Evolutionary conservation across 805 yeast species (phyloP).

Genomic region (Hanseniaspora opuntiae): DNA sequence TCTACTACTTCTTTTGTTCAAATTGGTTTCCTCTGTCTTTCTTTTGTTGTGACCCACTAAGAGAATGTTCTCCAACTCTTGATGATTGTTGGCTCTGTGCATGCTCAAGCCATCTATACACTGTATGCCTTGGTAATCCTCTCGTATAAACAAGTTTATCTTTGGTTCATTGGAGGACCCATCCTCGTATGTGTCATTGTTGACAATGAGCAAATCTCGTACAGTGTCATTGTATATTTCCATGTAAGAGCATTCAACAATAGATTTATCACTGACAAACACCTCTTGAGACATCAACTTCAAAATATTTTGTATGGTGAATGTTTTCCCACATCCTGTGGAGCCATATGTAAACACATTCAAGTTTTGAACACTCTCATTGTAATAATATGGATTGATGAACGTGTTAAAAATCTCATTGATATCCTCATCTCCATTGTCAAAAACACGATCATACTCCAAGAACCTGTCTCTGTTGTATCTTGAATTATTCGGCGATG

Average conservation of each 20-base stretch:
- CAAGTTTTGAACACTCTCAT: conserved; percentile 34
- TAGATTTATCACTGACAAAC: conserved; percentile 29
- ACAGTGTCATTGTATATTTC: conserved; percentile 89
- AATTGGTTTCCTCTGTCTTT: conserved; percentile 77
- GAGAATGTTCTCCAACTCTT: conserved; percentile 69
- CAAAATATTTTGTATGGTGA: conserved; percentile 58
- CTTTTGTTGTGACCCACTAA: conserved; percentile 59
- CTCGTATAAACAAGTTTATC: conserved; percentile 35
- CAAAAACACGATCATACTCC: conserved; percentile 8
- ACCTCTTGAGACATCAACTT: conserved; percentile 59
- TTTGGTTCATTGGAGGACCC: neutral
- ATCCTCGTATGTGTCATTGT: neutral
- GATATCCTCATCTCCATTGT: neutral
- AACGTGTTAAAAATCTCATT: neutral
- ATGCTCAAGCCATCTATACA: conserved; percentile 15
- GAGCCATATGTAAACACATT: conserved; percentile 95
- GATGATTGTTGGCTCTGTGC: conserved; percentile 47
- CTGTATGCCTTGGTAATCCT: conserved; percentile 20
- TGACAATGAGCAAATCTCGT: conserved; percentile 44
- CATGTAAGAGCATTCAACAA: conserved; percentile 49
- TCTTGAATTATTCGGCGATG: conserved; percentile 9
- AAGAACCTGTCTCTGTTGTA: conserved; percentile 10
- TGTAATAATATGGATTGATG: neutral
- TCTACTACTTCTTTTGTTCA: conserved; percentile 79
- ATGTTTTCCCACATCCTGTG: conserved; percentile 96